Base-by-base conservation (phyloP, 139 green algal genomes). In the Coelastrella sp. region DNA sequence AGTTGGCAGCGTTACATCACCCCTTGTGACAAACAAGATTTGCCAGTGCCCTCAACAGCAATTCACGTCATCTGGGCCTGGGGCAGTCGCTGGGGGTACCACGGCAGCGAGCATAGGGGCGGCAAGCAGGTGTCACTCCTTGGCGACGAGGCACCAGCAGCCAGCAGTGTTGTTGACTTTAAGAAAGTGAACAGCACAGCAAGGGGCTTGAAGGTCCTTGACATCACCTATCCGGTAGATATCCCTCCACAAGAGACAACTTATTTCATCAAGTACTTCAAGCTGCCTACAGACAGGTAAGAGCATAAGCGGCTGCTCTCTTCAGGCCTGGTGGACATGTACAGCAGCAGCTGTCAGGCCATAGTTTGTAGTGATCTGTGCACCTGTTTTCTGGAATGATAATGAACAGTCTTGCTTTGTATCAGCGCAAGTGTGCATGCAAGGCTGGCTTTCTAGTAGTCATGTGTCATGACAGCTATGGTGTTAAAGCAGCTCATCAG, bases 211-310 rank as follows among this genome's bases (percentile, higher is more conserved):
- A 51, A 81, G 73, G 53, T 71, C 30, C 75, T 82, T 15, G 75
- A 82, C 9, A 38, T 82, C 30, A 38, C 15, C 35, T 69, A 34
- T 35, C 35, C 51, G 4, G 75, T 82, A n/a, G 30, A 37, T 23
- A 69, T 82, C 53, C 75, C 75, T 27, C 11, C 45, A 40, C 5
- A 71, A 2, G 48, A 63, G 27, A 82, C 75, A 35, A 72, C 75
- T 35, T 82, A 82, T 53, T 53, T 41, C 23, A 35, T 82, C 15
- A 41, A 57, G 3, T 82, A 82, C 53, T 82, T 82, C 53, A 82
- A 82, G 75, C 75, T 82, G 21, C 75, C 75, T 5, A 53, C 25
- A 21, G 35, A 82, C 75, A 82, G 37, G 75, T 82, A 60, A 82
- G 51, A 2, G 27, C 4, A 38, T 71, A 66, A 11, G 23, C 17